Base-by-base conservation (phyloP, 306 rosid species). In the Spatholobus suberectus region DNA sequence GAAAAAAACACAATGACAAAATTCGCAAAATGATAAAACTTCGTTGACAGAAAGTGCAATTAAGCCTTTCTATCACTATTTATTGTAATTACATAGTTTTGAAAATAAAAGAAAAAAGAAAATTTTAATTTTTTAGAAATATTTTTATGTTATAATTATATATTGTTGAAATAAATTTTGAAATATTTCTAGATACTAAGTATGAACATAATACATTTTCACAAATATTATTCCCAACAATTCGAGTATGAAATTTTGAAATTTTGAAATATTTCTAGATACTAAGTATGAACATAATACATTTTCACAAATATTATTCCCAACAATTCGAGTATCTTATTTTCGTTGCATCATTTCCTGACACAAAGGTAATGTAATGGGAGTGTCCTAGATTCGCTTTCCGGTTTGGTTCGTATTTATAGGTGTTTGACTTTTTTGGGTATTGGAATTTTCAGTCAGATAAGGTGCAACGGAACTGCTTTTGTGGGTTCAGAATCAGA, bases 381-480 rank as follows among this genome's bases (percentile, higher is more conserved):
- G 70, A 65, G 51, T 74, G 69, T 57, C 69, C 79, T 38, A 75
- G 79, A 75, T 75, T 57, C 55, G 44, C 8, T 57, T 37, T 5
- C 32, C 32, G 65, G 63, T 73, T 57, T 37, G 51, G 51, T 74
- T 43, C 13, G 24, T 55, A 27, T 8, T 29, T 14, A 4, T 55
- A 23, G 23, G 35, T 9, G 43, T 13, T 88, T 87, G 82, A 88
- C 88, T 84, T 86, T n/a, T 66, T 3, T 29, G 57, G 69, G 66
- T 18, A 14, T 73, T 21, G 74, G 78, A 84, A 52, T 51, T 67
- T 70, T 47, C 34, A 24, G 2, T 65, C 73, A 86, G 85, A 37
- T 62, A 90, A 70, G 66, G 91, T 90, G 96, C 91, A 92, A 70
- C 70, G 92, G 82, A 52, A 78, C 47, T 15, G 1, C 43, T 17